Evolutionary conservation across 306 rosid species (phyloP), one percentile per base, ranked within the genome.

Genomic region (Rosa lucieae): DNA sequence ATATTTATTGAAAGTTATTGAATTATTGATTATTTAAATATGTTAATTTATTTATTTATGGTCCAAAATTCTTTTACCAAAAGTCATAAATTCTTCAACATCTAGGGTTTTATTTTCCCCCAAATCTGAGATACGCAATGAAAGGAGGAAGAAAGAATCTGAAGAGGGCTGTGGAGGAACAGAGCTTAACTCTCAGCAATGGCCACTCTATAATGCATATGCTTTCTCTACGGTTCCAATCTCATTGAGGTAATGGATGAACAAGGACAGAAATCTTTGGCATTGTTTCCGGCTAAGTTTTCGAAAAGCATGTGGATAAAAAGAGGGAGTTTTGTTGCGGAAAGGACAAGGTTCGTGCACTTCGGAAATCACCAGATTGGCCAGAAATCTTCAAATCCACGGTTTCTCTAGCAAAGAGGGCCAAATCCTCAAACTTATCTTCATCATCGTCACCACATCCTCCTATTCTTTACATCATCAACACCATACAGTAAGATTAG

Each of bases 211-310:
- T 95, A 70, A 84, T 86, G 96, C 92, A 89, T 70, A 98, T 92
- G 39, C 49, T 95, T 26, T 90, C 94, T 46, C 91, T 92, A 77
- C 89, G 98, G 97, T 32, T 91, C 98, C 59, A 95, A 92, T 85
- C 87, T 86, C 82, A 92, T 95, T 23, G 95, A 94, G 99, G 96
- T 95, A 67, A 89, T 89, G 96, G 99, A 92, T 92, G 87, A 92
- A 21, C 51, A 53, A 46, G 97, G 98, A 10, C 84, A 83, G 75
- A 88, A 86, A 55, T 93, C 88, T 40, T 79, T 95, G 70, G 98
- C 98, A 21, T 78, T 92, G 67, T 89, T 92, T 87, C 99, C 97
- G 46, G 98, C 99, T 8, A 95, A 90, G 89, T 92, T 95, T 83
- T 93, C 87, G 69, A 92, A 85, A 80, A 95, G 94, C 88, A 89